Evolutionary conservation across 352 stramenopile genomes (phyloP).

Genomic region (Phytopythium oedochilum): DNA sequence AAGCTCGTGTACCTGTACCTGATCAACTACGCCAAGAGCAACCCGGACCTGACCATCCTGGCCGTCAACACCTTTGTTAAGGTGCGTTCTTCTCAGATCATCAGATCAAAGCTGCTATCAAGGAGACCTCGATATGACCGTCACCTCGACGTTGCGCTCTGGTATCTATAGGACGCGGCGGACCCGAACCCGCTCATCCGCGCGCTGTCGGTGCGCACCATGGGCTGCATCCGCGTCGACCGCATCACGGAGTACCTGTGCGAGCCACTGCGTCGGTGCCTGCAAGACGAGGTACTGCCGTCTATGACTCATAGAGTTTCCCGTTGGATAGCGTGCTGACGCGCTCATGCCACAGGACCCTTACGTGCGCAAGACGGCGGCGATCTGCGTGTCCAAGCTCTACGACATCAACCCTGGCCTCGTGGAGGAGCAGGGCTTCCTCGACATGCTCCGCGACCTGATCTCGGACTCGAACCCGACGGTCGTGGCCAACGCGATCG

Average conservation of each 20-base stretch:
- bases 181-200: conserved; percentile 94
- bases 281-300: conserved; percentile 78
- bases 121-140: not conserved
- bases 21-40: conserved; percentile 99
- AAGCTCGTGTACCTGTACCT: conserved; percentile 99
- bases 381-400: conserved; percentile 99
- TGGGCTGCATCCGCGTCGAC: conserved; percentile 99
- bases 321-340: not conserved
- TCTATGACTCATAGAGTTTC: not conserved
- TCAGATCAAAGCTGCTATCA: too few species aligned
- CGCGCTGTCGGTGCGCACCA: conserved; percentile 98
- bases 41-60: conserved; percentile 98
- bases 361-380: conserved; percentile 99
- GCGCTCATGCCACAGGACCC: conserved; percentile 72
- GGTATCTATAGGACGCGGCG: conserved; percentile 40
- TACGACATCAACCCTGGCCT: conserved; percentile 99
- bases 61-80: conserved; percentile 99
- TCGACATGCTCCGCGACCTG: conserved; percentile 96
- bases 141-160: not conserved
- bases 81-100: conserved; percentile 9
- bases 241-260: conserved; percentile 99
- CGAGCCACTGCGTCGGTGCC: conserved; percentile 92
- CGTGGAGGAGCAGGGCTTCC: conserved; percentile 95
- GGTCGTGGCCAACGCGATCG: conserved; percentile 99
- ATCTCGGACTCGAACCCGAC: conserved; percentile 98